phyloP scores from a whole-genome alignment of 495 filamentous ascomycete genomes.

The Aspergillus steynii region DNA sequence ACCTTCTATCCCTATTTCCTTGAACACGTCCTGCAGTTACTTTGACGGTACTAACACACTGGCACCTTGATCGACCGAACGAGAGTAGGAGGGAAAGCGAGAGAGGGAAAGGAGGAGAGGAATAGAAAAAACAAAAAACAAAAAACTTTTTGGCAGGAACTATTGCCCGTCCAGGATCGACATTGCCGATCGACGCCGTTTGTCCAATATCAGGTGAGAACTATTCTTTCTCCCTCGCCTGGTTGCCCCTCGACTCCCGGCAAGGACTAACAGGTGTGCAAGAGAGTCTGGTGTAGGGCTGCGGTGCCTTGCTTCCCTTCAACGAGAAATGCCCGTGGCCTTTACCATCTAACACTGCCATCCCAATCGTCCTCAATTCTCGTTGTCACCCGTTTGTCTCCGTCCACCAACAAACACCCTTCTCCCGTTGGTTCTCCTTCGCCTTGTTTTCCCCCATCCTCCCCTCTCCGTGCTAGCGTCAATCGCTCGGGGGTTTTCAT shows the following conservation, averaged over 20 bases:
- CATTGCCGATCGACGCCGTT: slow-evolving; percentile 21
- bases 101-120: slow-evolving; percentile 1
- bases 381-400: slow-evolving; percentile 1
- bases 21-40: not conserved
- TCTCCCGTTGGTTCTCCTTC: slow-evolving; percentile 5
- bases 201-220: slow-evolving; percentile 20
- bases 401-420: not conserved
- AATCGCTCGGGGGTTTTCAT: not conserved
- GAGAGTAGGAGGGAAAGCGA: not conserved
- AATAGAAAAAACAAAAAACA: not conserved
- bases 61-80: not conserved
- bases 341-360: slow-evolving; percentile 16
- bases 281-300: slow-evolving; percentile 20
- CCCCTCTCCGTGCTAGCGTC: not conserved
- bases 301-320: slow-evolving; percentile 26
- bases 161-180: slow-evolving; percentile 19
- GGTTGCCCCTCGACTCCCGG: slow-evolving; percentile 16
- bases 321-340: slow-evolving; percentile 26
- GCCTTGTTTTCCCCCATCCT: not conserved
- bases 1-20: not conserved
- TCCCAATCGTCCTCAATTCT: not conserved
- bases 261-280: slow-evolving; percentile 22
- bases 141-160: slow-evolving; percentile 3
- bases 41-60: not conserved
- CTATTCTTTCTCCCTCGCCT: slow-evolving; percentile 21